phyloP scores from a whole-genome alignment of 2,329 filamentous ascomycete genomes.

The Zarea fungicola region DNA sequence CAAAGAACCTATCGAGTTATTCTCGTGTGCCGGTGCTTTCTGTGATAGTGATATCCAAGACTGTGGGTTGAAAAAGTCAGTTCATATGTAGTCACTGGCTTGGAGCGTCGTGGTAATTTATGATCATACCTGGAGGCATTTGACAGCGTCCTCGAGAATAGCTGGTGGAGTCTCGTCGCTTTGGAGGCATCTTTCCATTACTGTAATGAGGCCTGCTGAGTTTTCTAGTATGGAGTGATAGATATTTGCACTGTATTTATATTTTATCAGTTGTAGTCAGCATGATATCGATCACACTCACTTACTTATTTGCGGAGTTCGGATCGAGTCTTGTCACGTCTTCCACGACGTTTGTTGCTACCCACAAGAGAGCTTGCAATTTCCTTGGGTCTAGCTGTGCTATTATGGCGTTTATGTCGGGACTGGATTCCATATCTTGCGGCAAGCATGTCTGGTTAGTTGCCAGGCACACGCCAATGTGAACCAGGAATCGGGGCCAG shows the following conservation, averaged over 20 bases:
- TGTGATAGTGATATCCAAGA: slow-evolving; percentile 73
- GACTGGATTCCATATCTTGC: slow-evolving; percentile 22
- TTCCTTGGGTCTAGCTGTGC: slow-evolving; percentile 41
- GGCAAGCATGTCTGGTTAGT: slow-evolving; percentile 21
- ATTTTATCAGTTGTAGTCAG: slow-evolving; percentile 20
- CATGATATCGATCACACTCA: slow-evolving; percentile 18
- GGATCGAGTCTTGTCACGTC: slow-evolving; percentile 54
- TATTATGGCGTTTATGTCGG: slow-evolving; percentile 41
- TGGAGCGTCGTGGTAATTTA: no score
- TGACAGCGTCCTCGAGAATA: slow-evolving; percentile 51
- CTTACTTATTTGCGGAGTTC: slow-evolving; percentile 52
- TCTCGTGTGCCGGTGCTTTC: slow-evolving; percentile 52
- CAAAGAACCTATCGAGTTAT: slow-evolving; percentile 53
- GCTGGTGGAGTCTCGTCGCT: slow-evolving; percentile 23
- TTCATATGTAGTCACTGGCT: no score
- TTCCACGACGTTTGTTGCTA: slow-evolving; percentile 39
- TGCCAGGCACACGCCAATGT: slow-evolving; percentile 52
- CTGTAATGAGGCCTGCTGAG: slow-evolving; percentile 32
- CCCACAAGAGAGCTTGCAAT: slow-evolving; percentile 58
- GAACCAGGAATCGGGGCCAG: slow-evolving; percentile 62
- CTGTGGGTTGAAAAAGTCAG: no score
- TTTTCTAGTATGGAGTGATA: slow-evolving; percentile 38
- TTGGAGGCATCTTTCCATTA: slow-evolving; percentile 36
- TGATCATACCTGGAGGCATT: slow-evolving; percentile 53
- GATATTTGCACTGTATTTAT: slow-evolving; percentile 28